Base-by-base conservation (phyloP, 345 rosid species). In the Eucalyptus fibrosa region DNA sequence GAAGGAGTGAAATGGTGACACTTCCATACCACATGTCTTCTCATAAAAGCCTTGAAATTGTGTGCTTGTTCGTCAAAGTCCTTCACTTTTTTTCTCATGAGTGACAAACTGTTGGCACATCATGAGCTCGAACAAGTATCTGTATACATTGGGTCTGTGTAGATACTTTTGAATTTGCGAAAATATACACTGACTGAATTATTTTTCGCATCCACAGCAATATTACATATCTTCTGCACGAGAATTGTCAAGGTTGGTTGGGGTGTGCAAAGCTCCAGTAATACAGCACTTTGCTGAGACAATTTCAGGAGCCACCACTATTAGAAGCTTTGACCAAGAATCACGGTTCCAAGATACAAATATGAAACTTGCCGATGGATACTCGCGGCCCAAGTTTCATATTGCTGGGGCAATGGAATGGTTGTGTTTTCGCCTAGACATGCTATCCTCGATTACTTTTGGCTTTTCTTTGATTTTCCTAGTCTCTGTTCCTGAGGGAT, bases 241-340 rank as follows among this genome's bases (percentile, higher is more conserved):
- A 90, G 98, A 97, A 89, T 94, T 97, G 53, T 91, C 99, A 1
- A 90, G 98, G 87, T 90, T 97, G 91, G 93, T 92, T 88, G 98
- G 98, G 92, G 96, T 96, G 50, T 94, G 96, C 93, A 94, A 94
- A 94, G 98, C 96, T 82, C 99, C 99, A 85, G 92, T 95, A 77
- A 95, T 96, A 85, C 99, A 97, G 87, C 95, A 96, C 93, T 97
- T 97, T 92, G 87, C 98, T 45, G 99, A 97, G 93, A 95, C 98
- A 69, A 93, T 96, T 56, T 93, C 96, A 34, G 99, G 99, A 85
- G 89, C 96, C 45, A 92, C 95, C 90, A 97, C 97, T 72, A 96
- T 96, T 89, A 93, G 98, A 93, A 94, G 98, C 93, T 96, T 97
- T 88, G 96, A 92, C 91, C 97, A 96, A 89, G 95, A 95, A 92